phyloP scores from a whole-genome alignment of 805 yeast species.

The Metschnikowia cubensis region DNA sequence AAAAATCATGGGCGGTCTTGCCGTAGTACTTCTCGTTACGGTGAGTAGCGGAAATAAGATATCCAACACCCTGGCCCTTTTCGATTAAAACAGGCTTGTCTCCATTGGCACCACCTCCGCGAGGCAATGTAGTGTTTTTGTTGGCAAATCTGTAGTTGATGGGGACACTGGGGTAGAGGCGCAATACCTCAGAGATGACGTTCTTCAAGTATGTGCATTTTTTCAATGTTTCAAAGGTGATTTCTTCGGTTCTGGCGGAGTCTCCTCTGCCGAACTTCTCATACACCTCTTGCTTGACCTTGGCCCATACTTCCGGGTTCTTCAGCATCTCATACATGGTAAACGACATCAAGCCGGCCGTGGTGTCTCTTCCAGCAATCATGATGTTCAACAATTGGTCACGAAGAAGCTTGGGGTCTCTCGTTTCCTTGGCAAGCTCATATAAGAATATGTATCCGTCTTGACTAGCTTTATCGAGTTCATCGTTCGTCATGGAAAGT shows the following conservation, averaged over 20 bases:
- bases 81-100: conserved; percentile 28
- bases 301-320: conserved; percentile 27
- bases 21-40: conserved; percentile 12
- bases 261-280: conserved; percentile 18
- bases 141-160: conserved; percentile 42
- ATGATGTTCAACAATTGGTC: conserved; percentile 16
- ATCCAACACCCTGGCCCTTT: conserved; percentile 12
- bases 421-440: conserved; percentile 13
- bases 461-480: conserved; percentile 6
- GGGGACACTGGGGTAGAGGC: conserved; percentile 53
- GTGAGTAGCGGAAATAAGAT: conserved; percentile 12
- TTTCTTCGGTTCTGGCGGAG: conserved; percentile 26
- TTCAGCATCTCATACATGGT: conserved; percentile 27
- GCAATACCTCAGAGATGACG: conserved; percentile 45
- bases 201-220: conserved; percentile 42
- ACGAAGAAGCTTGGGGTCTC: conserved; percentile 11
- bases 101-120: conserved; percentile 45
- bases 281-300: conserved; percentile 27
- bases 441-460: conserved; percentile 12
- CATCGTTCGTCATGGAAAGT: conserved; percentile 6
- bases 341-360: conserved; percentile 14
- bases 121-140: conserved; percentile 45
- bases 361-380: conserved; percentile 18
- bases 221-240: conserved; percentile 46
- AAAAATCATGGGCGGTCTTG: conserved; percentile 10